Evolutionary conservation across 768 basidiomycete genomes (phyloP).

Genomic region (Agaricus subrufescens): DNA sequence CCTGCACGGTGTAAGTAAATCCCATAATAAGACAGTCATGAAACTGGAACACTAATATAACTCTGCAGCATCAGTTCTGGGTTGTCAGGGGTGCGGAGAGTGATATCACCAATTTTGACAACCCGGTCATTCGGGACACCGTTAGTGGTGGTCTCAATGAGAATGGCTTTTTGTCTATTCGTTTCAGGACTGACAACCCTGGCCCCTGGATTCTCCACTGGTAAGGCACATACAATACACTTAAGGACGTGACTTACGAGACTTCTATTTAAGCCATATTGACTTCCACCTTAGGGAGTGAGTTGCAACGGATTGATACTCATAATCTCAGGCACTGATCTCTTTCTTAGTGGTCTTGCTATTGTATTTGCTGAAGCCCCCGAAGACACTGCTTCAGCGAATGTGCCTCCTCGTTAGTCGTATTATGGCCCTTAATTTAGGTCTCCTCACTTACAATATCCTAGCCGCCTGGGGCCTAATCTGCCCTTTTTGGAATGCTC

Average conservation of each 20-base stretch:
- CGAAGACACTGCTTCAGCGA: neutral
- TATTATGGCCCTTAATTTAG: neutral
- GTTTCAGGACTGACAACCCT: constrained; percentile 47
- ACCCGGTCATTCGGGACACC: constrained; percentile 32
- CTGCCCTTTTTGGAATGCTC: constrained; percentile 17
- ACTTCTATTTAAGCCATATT: constrained; percentile 33
- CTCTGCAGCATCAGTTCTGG: constrained; percentile 35
- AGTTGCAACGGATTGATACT: constrained; percentile 9
- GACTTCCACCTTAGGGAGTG: constrained; percentile 46
- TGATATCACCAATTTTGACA: constrained; percentile 35
- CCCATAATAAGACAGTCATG: neutral
- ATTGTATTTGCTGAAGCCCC: constrained; percentile 29
- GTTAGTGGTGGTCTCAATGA: constrained; percentile 24
- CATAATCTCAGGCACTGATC: neutral
- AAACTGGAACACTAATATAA: neutral
- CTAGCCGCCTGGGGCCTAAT: constrained; percentile 20
- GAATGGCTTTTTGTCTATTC: constrained; percentile 38
- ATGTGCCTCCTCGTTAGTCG: neutral
- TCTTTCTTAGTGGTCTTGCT: constrained; percentile 24
- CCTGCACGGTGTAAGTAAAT: constrained; percentile 27
- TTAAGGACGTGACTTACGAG: neutral
- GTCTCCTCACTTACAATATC: neutral
- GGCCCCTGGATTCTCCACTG: constrained; percentile 52
- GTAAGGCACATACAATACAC: constrained; percentile 15
- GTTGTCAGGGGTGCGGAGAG: constrained; percentile 36